These are phyloP conservation scores for Knufia fluminis DNA, from an alignment of 2,329 filamentous ascomycete species.

Conservation along the genomic window DNA sequence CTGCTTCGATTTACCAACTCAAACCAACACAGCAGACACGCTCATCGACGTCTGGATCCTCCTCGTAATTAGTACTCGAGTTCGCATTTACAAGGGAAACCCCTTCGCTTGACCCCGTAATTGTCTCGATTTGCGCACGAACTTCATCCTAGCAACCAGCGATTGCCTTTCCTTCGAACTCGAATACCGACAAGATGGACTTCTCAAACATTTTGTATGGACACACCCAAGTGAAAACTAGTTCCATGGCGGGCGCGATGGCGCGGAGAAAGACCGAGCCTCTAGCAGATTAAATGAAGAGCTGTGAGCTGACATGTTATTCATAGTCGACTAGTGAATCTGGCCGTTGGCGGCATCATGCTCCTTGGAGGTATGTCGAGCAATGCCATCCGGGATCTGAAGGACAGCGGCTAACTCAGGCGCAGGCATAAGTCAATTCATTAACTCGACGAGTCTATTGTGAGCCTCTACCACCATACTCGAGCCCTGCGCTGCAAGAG, in stretches of 20 bases:
- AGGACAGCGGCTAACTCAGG: constrained; percentile 25
- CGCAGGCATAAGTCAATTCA: constrained; percentile 36
- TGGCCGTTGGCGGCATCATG: constrained; percentile 79
- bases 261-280: neutral
- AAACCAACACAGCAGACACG: neutral
- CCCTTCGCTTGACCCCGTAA: too few relatives aligned
- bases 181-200: constrained; percentile 54
- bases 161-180: neutral
- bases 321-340: constrained; percentile 81
- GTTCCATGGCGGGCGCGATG: too few relatives aligned
- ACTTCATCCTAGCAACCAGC: neutral
- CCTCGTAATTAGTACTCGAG: too few relatives aligned
- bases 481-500: too few relatives aligned
- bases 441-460: constrained; percentile 30
- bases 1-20: neutral
- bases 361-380: constrained; percentile 58
- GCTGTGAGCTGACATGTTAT: constrained; percentile 8
- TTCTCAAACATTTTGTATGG: constrained; percentile 79
- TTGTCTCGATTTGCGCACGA: neutral
- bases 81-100: too few relatives aligned
- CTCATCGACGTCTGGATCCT: neutral
- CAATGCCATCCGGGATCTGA: constrained; percentile 10
- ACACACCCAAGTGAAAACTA: too few relatives aligned
- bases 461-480: too few relatives aligned
- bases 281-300: neutral